A percentile compares a stretch with the other conserved stretches of the same genome.
Evolutionary conservation across 1,139 yeast genomes (phyloP).

Genomic region (Hyphopichia burtonii): DNA sequence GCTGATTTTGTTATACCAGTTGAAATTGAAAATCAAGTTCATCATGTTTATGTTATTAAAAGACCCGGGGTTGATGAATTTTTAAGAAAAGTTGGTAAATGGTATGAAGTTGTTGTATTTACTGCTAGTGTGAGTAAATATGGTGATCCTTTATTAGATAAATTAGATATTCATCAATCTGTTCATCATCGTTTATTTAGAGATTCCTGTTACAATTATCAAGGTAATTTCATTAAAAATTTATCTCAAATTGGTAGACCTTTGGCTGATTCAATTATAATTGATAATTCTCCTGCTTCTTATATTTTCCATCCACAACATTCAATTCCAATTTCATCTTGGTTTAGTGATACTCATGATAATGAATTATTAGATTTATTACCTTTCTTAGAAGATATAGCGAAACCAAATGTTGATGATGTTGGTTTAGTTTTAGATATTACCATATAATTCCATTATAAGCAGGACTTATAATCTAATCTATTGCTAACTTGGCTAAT

Average conservation of each 20-base stretch:
- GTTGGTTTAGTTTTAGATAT: constrained; percentile 84
- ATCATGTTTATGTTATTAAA: constrained; percentile 93
- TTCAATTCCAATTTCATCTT: constrained; percentile 95
- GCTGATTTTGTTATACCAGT: constrained; percentile 94
- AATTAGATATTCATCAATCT: constrained; percentile 67
- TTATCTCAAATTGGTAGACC: constrained; percentile 94
- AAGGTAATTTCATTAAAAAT: constrained; percentile 93
- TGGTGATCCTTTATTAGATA: constrained; percentile 93
- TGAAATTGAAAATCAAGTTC: constrained; percentile 81
- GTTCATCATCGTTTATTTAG: constrained; percentile 92
- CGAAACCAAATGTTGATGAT: constrained; percentile 69
- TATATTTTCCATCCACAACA: constrained; percentile 97
- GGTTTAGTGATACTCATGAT: constrained; percentile 98
- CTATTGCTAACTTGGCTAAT: no score
- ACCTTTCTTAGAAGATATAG: constrained; percentile 85
- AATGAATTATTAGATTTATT: constrained; percentile 88
- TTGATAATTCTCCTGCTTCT: constrained; percentile 96
- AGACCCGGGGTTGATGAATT: constrained; percentile 98
- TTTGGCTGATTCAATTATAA: constrained; percentile 76
- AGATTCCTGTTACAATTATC: constrained; percentile 62
- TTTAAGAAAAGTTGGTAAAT: constrained; percentile 74
- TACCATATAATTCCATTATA: constrained; percentile 25
- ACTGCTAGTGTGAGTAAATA: constrained; percentile 95
- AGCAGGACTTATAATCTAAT: constrained; percentile 16
- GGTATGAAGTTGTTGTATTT: constrained; percentile 93